Conservation (phyloP, 495 filamentous ascomycete genomes). For the Aspergillus nidulans region DNA sequence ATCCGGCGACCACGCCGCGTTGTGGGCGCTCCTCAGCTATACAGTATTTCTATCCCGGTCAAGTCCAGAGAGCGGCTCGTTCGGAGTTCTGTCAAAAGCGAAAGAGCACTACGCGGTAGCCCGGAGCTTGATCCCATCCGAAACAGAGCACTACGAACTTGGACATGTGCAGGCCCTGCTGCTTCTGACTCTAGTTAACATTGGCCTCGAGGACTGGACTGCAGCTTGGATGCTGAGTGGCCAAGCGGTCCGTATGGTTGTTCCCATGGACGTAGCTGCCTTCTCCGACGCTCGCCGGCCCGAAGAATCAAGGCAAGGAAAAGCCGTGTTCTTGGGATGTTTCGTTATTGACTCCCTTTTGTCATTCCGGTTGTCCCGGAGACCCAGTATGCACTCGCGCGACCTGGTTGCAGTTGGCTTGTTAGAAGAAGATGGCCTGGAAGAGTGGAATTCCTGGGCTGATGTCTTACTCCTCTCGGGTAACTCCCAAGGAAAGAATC, state of each 20-base stretch:
- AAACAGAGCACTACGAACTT: constrained; percentile 52
- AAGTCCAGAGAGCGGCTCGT: constrained; percentile 21
- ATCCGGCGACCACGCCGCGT: constrained; percentile 56
- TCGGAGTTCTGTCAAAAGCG: constrained; percentile 19
- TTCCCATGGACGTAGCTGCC: constrained; percentile 43
- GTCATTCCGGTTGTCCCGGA: constrained; percentile 49
- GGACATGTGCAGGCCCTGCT: constrained; percentile 64
- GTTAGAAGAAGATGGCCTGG: constrained; percentile 59
- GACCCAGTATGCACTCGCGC: constrained; percentile 49
- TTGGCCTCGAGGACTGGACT: constrained; percentile 49
- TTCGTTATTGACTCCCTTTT: constrained; percentile 63
- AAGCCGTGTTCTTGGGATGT: constrained; percentile 55
- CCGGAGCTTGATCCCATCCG: constrained; percentile 55
- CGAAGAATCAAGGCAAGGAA: constrained; percentile 41
- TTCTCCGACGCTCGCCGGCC: constrained; percentile 26
- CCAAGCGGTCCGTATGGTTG: constrained; percentile 54
- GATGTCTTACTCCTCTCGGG: constrained; percentile 45
- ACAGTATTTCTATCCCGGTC: constrained; percentile 42
- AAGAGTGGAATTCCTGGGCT: constrained; percentile 71
- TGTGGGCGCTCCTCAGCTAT: constrained; percentile 60
- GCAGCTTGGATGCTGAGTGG: constrained; percentile 61
- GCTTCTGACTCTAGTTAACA: constrained; percentile 55
- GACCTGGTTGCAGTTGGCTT: constrained; percentile 42
- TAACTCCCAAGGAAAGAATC: constrained; percentile 25
- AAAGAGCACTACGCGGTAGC: constrained; percentile 53